Base-by-base conservation (phyloP, 495 filamentous ascomycete genomes). In the Aspergillus sclerotioniger region DNA sequence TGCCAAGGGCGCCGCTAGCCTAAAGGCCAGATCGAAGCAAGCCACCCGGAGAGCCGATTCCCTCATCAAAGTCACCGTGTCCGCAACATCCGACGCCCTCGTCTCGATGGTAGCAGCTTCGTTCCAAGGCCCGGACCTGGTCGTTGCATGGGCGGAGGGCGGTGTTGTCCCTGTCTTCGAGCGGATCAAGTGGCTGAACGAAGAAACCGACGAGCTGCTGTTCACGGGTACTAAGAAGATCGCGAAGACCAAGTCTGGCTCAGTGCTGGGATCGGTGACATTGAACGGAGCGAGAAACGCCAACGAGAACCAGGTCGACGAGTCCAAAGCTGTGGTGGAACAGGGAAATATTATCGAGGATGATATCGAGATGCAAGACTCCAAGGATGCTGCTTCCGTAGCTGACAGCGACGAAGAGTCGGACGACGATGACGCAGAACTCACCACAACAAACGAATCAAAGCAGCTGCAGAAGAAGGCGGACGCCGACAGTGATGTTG, bases 241-340 rank as follows among this genome's bases (percentile, higher is more conserved):
- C 12, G 58, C 69, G 6, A 78, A 75, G 59, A 75, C 62, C 49
- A 84, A 80, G 61, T 71, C 71, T 28, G 71, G 67, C 53, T 73
- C 71, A 12, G 69, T 73, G 15, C 62, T 82, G 25, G 66, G 70
- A 55, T 74, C 71, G 3, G 71, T 60, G 16, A 71, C 70, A 33
- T 84, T 82, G 70, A 84, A 85, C 56, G 85, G 82, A 46, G 79
- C 81, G 32, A 90, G 85, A 59, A 75, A 83, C 19, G 62, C 80
- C 32, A 82, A 77, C 41, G 80, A 87, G 59, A 77, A 64, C 54
- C 81, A 80, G 33, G 85, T 96, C 45, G 85, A 96, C 70, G 90
- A 96, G 67, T 84, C 88, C 15, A 83, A 76, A 54, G 78, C 89
- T 41, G 80, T 87, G 5, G 87, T 96, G n/a, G 62, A 74, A 60